Base-by-base conservation (phyloP, 192 early-diverging fungal genomes). In the Phlyctochytrium arcticum region DNA sequence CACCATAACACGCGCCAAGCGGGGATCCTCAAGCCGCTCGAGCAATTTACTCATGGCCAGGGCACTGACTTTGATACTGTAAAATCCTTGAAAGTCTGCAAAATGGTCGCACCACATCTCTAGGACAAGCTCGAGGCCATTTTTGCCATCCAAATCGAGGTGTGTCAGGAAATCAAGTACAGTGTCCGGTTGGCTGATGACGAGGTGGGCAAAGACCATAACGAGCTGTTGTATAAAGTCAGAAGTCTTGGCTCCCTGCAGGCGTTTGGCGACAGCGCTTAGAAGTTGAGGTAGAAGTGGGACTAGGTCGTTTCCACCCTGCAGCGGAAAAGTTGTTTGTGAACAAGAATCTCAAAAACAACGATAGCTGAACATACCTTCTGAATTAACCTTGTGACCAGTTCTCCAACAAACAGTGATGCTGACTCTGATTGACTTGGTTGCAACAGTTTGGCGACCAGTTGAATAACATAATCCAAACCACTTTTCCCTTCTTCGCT, bases 341-440 rank as follows among this genome's bases (percentile, higher is more conserved):
- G 17, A 24, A 53, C 7, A 29, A 29, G 50, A 21, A 12, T 24
- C 19, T 23, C 12, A 15, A 53, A 12, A 53, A 26, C 19, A 57
- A 57, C 24, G 17, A 2, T 10, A 26, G 34, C 49, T 36, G 21
- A 21, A 1, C 6, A 34, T 44, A 54, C 58, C 71, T 92, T 94
- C 71, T 90, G 85, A 60, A 95, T 89, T 47, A 97, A 67, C 61
- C 90, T 93, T 19, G 81, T 83, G 32, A 92, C 87, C 36, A 97
- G 70, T 61, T 92, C 90, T n/a, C 94, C 94, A 24, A 97, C 86
- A 80, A 94, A 95, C 24, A 94, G 70, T 0, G 90, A 83, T 0
- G 88, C 85, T 0, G 89, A 91, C 69, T 98, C 93, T 29, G 82
- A 83, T 27, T 84, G 78, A 3, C 77, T 67, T 33, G 93, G 92